phyloP scores from a whole-genome alignment of 495 filamentous ascomycete genomes.

The Extremus antarcticus region DNA sequence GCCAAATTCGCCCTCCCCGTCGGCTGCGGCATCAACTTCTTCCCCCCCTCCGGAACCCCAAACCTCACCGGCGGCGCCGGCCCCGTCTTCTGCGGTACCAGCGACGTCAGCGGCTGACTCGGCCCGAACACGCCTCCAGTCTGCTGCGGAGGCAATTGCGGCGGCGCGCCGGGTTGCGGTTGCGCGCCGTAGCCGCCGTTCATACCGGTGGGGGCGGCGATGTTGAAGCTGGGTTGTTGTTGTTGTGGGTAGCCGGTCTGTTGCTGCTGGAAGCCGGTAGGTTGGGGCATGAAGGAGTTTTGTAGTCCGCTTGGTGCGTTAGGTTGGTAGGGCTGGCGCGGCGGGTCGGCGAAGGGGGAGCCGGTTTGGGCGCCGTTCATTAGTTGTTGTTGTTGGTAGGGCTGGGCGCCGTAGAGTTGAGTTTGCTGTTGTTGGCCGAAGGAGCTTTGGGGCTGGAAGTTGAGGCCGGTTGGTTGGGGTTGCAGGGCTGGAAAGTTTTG shows the following conservation, averaged over 20 bases:
- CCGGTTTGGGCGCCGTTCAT: slow-evolving; percentile 37
- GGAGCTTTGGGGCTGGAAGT: slow-evolving; percentile 27
- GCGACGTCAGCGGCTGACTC: slow-evolving; percentile 31
- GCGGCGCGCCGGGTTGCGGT: slow-evolving; percentile 18
- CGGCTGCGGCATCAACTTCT: slow-evolving; percentile 76
- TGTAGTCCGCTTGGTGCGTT: slow-evolving; percentile 31
- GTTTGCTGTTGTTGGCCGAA: slow-evolving; percentile 43
- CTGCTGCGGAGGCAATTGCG: slow-evolving; percentile 19
- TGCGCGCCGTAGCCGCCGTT: slow-evolving; percentile 24
- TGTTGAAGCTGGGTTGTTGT: not conserved
- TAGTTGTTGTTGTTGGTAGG: slow-evolving; percentile 25
- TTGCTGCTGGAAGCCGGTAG: slow-evolving; percentile 21
- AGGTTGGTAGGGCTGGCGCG: slow-evolving; percentile 43
- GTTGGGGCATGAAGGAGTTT: slow-evolving; percentile 9
- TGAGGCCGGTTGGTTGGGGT: slow-evolving; percentile 31
- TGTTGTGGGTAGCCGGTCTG: slow-evolving; percentile 20
- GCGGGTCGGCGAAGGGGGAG: slow-evolving; percentile 47
- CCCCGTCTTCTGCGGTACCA: slow-evolving; percentile 83
- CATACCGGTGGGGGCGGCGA: not conserved
- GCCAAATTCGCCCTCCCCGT: slow-evolving; percentile 87
- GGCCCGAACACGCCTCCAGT: slow-evolving; percentile 21
- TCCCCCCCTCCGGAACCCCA: slow-evolving; percentile 57
- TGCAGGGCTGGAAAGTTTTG: slow-evolving; percentile 24
- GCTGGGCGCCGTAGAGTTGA: slow-evolving; percentile 32
- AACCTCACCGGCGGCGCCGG: slow-evolving; percentile 87